Conservation (phyloP, 2,329 filamentous ascomycete genomes). For the Colletotrichum spinosum region DNA sequence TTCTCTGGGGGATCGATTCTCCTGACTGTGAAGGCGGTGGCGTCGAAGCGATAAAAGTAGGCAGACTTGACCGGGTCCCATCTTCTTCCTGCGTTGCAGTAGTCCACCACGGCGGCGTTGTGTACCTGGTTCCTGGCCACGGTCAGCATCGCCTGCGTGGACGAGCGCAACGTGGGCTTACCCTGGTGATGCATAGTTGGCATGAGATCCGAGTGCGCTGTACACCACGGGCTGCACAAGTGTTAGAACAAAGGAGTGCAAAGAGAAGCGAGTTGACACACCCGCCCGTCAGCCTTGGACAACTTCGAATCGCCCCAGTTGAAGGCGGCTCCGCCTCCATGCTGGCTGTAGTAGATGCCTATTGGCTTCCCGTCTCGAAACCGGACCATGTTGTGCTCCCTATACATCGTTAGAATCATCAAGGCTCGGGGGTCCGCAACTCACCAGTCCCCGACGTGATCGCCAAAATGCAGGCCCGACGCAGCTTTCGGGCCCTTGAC, state of each 20-base stretch:
- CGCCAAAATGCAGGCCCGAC: constrained; percentile 44
- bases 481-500: constrained; percentile 35
- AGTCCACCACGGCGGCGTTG: constrained; percentile 47
- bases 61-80: constrained; percentile 51
- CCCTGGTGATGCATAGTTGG: constrained; percentile 47
- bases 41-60: constrained; percentile 50
- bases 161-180: constrained; percentile 29
- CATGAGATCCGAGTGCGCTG: constrained; percentile 50
- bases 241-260: neutral
- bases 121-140: constrained; percentile 46
- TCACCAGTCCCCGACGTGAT: constrained; percentile 45
- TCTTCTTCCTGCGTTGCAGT: constrained; percentile 46
- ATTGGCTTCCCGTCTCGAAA: constrained; percentile 44
- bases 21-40: constrained; percentile 40
- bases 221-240: constrained; percentile 46
- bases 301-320: constrained; percentile 45
- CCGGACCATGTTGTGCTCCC: constrained; percentile 49
- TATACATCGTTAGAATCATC: constrained; percentile 15
- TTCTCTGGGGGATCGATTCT: constrained; percentile 22
- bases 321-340: constrained; percentile 41
- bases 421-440: neutral
- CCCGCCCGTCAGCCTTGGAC: constrained; percentile 42
- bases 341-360: constrained; percentile 46
- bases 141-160: neutral
- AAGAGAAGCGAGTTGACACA: constrained; percentile 34